phyloP scores from a whole-genome alignment of 2,329 filamentous ascomycete genomes.

The Hymenoscyphus fraxineus region DNA sequence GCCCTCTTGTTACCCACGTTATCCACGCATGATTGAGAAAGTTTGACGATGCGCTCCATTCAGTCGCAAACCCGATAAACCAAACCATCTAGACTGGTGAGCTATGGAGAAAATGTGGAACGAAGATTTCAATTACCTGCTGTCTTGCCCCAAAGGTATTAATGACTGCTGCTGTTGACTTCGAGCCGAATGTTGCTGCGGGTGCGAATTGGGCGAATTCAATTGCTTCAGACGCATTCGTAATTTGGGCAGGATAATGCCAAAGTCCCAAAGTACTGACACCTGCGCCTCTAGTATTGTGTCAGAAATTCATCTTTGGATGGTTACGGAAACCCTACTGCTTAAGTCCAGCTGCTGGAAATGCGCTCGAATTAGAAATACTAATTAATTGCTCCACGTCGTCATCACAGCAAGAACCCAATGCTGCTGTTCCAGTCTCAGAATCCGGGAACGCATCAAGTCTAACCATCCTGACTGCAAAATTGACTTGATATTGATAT shows the following conservation, averaged over 20 bases:
- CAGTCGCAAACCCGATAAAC: conserved; percentile 49
- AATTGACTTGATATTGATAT: conserved; percentile 54
- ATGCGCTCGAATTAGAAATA: conserved; percentile 51
- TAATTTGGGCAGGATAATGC: conserved; percentile 56
- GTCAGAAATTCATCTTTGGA: not conserved
- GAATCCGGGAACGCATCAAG: conserved; percentile 53
- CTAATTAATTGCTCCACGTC: conserved; percentile 50
- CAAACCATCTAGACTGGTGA: conserved; percentile 47
- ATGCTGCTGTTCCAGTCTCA: conserved; percentile 41
- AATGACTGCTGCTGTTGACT: conserved; percentile 54
- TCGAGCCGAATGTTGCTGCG: conserved; percentile 38
- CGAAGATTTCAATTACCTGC: conserved; percentile 36
- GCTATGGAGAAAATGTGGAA: not conserved
- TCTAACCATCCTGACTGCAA: conserved; percentile 58
- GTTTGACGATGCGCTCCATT: conserved; percentile 48
- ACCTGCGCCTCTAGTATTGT: conserved; percentile 37
- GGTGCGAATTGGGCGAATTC: conserved; percentile 51
- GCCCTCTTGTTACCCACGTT: conserved; percentile 56
- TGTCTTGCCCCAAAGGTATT: conserved; percentile 54
- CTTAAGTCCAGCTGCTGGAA: conserved; percentile 52
- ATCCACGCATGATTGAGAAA: conserved; percentile 61
- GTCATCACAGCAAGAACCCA: conserved; percentile 44
- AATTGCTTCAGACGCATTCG: conserved; percentile 49
- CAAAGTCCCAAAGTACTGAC: conserved; percentile 50
- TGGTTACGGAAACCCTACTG: conserved; percentile 30